Percentiles rank a stretch among this genome's conserved stretches.
phyloP scores from a whole-genome alignment of 2,329 filamentous ascomycete species.

The Cytospora chrysosperma region DNA sequence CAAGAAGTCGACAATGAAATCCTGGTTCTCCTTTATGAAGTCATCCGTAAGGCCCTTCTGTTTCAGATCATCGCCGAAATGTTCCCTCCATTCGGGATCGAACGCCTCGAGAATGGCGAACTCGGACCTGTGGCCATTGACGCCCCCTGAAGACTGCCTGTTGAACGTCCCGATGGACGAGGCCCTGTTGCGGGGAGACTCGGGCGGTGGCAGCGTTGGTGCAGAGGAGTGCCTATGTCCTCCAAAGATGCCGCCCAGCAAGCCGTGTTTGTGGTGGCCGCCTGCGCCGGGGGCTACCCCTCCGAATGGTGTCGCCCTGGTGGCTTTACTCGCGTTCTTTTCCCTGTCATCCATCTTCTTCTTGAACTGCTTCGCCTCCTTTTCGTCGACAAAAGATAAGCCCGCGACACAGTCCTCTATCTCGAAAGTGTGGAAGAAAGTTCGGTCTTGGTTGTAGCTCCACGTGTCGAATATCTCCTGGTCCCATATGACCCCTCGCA shows the following conservation, averaged over 20 bases:
- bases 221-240: constrained; percentile 60
- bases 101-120: constrained; percentile 63
- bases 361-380: constrained; percentile 93
- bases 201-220: constrained; percentile 54
- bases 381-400: constrained; percentile 92
- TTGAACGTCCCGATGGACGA: constrained; percentile 37
- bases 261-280: constrained; percentile 42
- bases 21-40: constrained; percentile 66
- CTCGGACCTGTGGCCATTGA: constrained; percentile 50
- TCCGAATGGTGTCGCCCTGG: constrained; percentile 73
- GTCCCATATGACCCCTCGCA: constrained; percentile 89
- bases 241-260: constrained; percentile 62
- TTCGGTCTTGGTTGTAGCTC: constrained; percentile 92
- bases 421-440: constrained; percentile 97
- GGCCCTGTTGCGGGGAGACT: constrained; percentile 50
- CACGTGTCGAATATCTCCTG: constrained; percentile 97
- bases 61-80: constrained; percentile 63
- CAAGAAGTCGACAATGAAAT: constrained; percentile 66
- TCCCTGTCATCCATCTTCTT: constrained; percentile 97
- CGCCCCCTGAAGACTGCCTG: constrained; percentile 43
- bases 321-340: constrained; percentile 91
- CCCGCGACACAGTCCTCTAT: constrained; percentile 88
- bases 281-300: constrained; percentile 42
- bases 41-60: constrained; percentile 64
- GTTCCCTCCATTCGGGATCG: constrained; percentile 63